These are phyloP conservation scores for Aegilops longissima DNA, from an alignment of 176 grass and related monocot species.

Conservation along the genomic window DNA sequence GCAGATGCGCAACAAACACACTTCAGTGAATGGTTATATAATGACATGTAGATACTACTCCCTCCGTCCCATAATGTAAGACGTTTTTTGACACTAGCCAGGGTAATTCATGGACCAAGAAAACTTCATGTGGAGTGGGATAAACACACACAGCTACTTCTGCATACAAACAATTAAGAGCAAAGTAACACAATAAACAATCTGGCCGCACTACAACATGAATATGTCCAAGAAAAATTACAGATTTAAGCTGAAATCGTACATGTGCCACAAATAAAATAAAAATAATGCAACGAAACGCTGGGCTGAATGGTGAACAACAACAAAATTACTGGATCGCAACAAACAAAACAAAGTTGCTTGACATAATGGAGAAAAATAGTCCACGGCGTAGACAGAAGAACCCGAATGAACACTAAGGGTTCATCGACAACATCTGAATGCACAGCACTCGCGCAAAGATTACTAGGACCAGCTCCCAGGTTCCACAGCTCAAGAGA, in stretches of 20 bases:
- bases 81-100: not conserved
- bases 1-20: not conserved
- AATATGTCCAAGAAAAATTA: not conserved
- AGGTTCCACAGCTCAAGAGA: not conserved
- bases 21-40: not conserved
- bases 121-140: not conserved
- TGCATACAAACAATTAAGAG: not conserved
- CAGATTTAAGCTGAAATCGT: not conserved
- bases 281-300: no score
- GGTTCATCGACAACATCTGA: not conserved
- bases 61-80: no score
- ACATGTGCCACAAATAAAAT: not conserved
- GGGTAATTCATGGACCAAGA: slow-evolving; percentile 6
- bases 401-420: not conserved
- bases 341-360: not conserved
- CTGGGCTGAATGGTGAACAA: slow-evolving; percentile 1
- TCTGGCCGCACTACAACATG: not conserved
- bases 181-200: not conserved
- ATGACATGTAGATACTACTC: not conserved
- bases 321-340: not conserved
- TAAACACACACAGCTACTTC: not conserved
- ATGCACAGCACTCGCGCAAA: not conserved
- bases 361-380: not conserved
- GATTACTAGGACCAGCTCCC: not conserved
- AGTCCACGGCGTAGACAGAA: not conserved